These are phyloP conservation scores for Candida sp. DNA, from an alignment of 1,139 yeast genomes.

Conservation along the genomic window DNA sequence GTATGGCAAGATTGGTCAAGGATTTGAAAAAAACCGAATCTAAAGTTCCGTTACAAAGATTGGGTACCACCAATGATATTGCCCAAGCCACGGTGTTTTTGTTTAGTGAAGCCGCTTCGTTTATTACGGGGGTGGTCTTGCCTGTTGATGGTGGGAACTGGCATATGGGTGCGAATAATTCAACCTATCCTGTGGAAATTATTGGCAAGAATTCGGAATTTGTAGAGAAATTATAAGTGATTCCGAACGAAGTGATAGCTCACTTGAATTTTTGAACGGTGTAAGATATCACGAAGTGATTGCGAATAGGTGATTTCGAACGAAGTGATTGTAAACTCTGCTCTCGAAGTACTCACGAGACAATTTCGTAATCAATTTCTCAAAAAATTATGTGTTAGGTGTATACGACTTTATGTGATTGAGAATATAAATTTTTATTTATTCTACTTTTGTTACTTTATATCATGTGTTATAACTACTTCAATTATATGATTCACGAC, in stretches of 20 bases:
- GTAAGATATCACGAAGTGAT: background rate
- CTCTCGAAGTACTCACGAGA: too few relatives aligned
- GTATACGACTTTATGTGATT: background rate
- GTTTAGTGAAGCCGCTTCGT: conserved; percentile 74
- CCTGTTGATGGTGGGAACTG: conserved; percentile 89
- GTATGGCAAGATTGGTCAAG: conserved; percentile 53
- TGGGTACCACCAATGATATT: conserved; percentile 71
- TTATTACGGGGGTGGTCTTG: conserved; percentile 69
- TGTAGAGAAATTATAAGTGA: background rate
- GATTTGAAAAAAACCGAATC: conserved; percentile 11
- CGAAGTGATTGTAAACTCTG: too few relatives aligned
- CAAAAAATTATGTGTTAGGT: background rate
- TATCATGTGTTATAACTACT: too few relatives aligned
- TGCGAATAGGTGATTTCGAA: too few relatives aligned
- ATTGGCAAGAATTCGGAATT: conserved; percentile 6
- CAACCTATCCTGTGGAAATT: conserved; percentile 31
- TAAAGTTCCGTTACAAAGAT: conserved; percentile 67
- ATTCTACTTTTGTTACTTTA: background rate
- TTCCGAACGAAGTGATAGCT: too few relatives aligned
- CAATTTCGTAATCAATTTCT: too few relatives aligned
- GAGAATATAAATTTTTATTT: too few relatives aligned
- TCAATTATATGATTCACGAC: too few relatives aligned
- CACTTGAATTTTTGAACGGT: too few relatives aligned
- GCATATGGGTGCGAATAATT: conserved; percentile 54
- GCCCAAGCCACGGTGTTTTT: conserved; percentile 82